phyloP scores from a whole-genome alignment of 2,329 filamentous ascomycete genomes.

The Amauroascus niger region DNA sequence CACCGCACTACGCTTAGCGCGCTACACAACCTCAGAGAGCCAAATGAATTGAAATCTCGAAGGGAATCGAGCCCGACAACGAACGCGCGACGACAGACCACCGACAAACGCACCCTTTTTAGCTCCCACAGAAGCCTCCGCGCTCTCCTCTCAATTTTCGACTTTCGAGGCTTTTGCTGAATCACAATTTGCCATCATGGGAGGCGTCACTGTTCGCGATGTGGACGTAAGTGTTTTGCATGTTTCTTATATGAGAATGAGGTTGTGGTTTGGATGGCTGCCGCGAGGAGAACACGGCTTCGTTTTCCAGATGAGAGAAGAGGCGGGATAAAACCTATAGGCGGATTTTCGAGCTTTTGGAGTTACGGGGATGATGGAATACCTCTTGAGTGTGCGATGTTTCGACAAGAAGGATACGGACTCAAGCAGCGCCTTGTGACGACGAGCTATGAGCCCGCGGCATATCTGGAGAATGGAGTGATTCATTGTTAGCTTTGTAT shows the following conservation, averaged over 20 bases:
- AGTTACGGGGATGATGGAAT: neutral
- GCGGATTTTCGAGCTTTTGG: neutral
- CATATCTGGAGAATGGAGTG: slow-evolving; percentile 2
- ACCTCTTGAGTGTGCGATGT: neutral
- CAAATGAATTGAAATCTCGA: slow-evolving; percentile 16
- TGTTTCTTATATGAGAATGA: neutral
- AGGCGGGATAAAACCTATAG: neutral
- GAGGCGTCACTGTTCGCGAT: slow-evolving; percentile 58
- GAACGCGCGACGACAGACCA: slow-evolving; percentile 17
- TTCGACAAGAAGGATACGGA: neutral
- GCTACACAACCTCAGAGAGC: slow-evolving; percentile 13
- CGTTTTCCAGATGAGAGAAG: neutral
- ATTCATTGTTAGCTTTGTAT: neutral
- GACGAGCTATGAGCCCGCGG: neutral
- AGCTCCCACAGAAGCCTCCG: slow-evolving; percentile 8
- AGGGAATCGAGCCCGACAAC: slow-evolving; percentile 14
- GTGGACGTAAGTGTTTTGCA: slow-evolving; percentile 46
- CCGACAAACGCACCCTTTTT: slow-evolving; percentile 15
- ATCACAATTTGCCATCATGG: slow-evolving; percentile 48
- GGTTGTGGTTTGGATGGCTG: neutral
- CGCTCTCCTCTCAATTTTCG: slow-evolving; percentile 16
- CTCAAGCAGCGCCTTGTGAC: neutral
- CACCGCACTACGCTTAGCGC: slow-evolving; percentile 26
- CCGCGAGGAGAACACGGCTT: neutral
- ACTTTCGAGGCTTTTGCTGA: slow-evolving; percentile 28